Conservation (phyloP, 176 grass and related monocot species). For the Olyra latifolia region DNA sequence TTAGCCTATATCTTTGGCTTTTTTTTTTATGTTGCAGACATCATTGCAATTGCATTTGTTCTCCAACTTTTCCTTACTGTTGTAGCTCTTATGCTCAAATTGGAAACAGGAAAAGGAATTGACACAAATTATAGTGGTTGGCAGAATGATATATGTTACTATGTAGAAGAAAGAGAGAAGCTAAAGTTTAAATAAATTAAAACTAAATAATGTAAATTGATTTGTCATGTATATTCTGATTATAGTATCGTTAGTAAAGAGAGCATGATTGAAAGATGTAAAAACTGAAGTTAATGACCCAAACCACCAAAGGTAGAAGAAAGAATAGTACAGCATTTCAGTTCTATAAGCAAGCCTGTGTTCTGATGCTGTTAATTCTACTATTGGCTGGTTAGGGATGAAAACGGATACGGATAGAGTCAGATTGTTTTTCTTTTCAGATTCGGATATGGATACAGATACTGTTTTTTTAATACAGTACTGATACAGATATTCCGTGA, state of each 20-base stretch:
- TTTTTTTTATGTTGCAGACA: not conserved
- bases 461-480: too few relatives aligned
- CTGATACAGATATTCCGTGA: too few relatives aligned
- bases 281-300: not conserved
- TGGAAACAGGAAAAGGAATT: not conserved
- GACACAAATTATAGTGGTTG: not conserved
- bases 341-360: constrained; percentile 9
- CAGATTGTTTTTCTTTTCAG: too few relatives aligned
- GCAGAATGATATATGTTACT: not conserved
- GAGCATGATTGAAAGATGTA: not conserved
- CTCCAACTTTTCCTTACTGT: not conserved
- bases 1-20: not conserved
- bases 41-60: constrained; percentile 12
- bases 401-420: too few relatives aligned
- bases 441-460: too few relatives aligned
- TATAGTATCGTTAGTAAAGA: not conserved
- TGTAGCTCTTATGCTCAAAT: not conserved
- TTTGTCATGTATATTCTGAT: not conserved
- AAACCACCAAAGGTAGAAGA: not conserved
- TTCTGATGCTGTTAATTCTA: constrained; percentile 13
- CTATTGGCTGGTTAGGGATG: not conserved
- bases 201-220: constrained; percentile 11
- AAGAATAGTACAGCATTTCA: not conserved
- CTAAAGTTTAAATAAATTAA: not conserved
- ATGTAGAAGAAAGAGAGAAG: not conserved